A percentile compares a stretch with the other conserved stretches of the same genome.
These are phyloP conservation scores for Populus simonii DNA, from an alignment of 345 rosid species.

Conservation along the genomic window DNA sequence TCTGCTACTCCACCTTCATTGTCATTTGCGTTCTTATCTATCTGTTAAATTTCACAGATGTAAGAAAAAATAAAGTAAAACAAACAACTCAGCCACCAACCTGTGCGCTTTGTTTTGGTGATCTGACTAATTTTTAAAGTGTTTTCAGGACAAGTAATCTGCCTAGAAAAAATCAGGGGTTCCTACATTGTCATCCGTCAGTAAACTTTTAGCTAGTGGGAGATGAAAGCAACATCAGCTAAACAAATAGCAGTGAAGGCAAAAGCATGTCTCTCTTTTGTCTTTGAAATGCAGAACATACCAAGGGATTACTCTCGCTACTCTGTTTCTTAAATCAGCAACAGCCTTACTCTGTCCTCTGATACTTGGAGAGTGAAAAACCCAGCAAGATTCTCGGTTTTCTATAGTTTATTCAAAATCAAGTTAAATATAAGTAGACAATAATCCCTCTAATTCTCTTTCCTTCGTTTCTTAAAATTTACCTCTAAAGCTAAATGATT, in stretches of 20 bases:
- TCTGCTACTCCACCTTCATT: slow-evolving; percentile 1
- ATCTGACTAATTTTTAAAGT: background rate
- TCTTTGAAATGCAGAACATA: slow-evolving; percentile 19
- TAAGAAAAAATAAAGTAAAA: background rate
- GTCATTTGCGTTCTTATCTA: background rate
- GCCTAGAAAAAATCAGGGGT: background rate
- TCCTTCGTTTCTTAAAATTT: background rate
- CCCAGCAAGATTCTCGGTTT: background rate
- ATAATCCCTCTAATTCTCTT: background rate
- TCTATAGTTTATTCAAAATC: background rate
- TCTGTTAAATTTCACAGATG: background rate
- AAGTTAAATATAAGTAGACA: background rate
- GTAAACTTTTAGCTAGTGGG: slow-evolving; percentile 21
- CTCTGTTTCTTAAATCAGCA: slow-evolving; percentile 13
- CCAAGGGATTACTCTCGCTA: slow-evolving; percentile 12
- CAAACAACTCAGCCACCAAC: background rate
- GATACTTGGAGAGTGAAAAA: background rate
- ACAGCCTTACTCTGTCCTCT: background rate
- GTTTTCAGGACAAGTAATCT: background rate
- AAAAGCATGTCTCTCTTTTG: slow-evolving; percentile 28
- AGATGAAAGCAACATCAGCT: slow-evolving; percentile 30
- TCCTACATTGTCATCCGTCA: background rate
- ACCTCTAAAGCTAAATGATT: background rate
- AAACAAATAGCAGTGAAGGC: background rate
- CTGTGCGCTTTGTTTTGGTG: background rate